These are phyloP conservation scores for Rubus idaeus DNA, from an alignment of 306 rosid species.

Conservation along the genomic window DNA sequence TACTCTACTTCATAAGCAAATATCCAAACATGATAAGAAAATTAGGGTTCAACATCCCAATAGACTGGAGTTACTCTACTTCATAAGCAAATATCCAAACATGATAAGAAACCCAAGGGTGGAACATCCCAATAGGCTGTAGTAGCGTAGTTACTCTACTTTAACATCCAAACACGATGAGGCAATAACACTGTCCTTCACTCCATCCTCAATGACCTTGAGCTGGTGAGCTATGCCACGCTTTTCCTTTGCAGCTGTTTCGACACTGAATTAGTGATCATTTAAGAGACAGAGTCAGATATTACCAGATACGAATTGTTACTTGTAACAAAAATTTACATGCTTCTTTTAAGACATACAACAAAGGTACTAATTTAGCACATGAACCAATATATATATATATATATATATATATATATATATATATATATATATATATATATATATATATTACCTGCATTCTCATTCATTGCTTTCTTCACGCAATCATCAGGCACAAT, in stretches of 20 bases:
- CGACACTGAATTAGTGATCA: background rate
- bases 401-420: background rate
- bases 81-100: background rate
- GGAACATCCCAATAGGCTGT: too few relatives aligned
- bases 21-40: background rate
- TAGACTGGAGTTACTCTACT: background rate
- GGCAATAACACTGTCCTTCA: background rate
- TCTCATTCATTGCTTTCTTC: conserved; percentile 74
- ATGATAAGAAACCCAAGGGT: background rate
- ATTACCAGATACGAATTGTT: background rate
- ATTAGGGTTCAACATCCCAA: background rate
- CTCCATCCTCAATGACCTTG: background rate
- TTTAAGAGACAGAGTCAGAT: background rate
- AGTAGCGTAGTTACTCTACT: background rate
- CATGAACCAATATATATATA: background rate
- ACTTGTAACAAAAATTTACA: background rate
- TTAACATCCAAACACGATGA: background rate
- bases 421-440: conserved; percentile 3
- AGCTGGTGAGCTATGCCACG: background rate
- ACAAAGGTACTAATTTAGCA: background rate
- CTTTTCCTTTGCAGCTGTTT: background rate
- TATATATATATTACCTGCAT: conserved; percentile 49
- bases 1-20: too few relatives aligned
- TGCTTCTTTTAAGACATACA: background rate
- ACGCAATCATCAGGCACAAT: conserved; percentile 59